Conservation (phyloP, 257 asterid species). For the Solanum gracilifrons region DNA sequence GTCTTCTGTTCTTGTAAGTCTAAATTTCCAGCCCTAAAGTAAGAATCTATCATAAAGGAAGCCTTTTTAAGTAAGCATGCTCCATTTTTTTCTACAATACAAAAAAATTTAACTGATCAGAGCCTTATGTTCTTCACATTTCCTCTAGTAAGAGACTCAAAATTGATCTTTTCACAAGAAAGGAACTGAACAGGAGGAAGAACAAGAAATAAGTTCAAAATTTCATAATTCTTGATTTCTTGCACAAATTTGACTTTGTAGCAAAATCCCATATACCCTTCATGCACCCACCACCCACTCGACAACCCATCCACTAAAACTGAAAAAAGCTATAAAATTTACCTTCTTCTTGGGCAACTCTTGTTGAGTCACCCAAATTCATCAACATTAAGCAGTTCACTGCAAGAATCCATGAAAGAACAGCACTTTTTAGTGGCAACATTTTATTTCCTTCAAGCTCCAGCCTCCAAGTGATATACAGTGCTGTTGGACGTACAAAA, state of each 20-base stretch:
- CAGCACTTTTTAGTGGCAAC: neutral
- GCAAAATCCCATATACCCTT: neutral
- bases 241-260: neutral
- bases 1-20: neutral
- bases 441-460: neutral
- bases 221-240: neutral
- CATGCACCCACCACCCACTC: neutral
- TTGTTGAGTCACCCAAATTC: neutral
- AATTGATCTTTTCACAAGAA: neutral
- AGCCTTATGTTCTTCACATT: neutral
- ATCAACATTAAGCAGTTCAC: neutral
- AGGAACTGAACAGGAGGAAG: neutral
- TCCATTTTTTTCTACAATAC: neutral
- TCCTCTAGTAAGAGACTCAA: neutral
- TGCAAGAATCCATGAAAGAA: neutral
- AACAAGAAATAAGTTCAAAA: neutral
- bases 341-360: slow-evolving; percentile 8
- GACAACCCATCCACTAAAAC: neutral
- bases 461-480: neutral
- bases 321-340: neutral
- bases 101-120: neutral
- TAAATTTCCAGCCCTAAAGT: neutral
- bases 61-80: neutral
- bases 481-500: neutral
- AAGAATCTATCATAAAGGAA: neutral